Evolutionary conservation across 208 protist genomes (phyloP).

Genomic region (Wallacemonas rigidus): DNA sequence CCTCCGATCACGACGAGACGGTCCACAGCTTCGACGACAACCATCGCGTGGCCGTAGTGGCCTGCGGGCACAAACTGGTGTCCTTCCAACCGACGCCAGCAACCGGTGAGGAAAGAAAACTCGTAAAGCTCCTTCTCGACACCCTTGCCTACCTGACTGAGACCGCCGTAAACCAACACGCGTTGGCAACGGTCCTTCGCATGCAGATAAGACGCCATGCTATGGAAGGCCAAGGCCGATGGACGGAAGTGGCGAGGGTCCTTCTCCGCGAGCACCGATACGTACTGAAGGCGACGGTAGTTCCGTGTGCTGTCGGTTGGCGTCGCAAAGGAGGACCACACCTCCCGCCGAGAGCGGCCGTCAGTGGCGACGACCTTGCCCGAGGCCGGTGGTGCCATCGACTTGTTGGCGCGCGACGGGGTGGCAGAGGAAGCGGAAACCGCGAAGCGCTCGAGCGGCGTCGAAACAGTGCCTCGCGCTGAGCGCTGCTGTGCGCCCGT

Average conservation of each 20-base stretch:
- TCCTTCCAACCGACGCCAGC: slow-evolving; percentile 82
- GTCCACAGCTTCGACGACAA: slow-evolving; percentile 48
- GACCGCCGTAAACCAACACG: slow-evolving; percentile 81
- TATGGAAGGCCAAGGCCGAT: slow-evolving; percentile 67
- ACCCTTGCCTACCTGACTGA: slow-evolving; percentile 26
- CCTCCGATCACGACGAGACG: slow-evolving; percentile 78
- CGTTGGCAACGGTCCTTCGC: slow-evolving; percentile 65
- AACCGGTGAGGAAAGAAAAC: slow-evolving; percentile 75
- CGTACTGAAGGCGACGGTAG: slow-evolving; percentile 64
- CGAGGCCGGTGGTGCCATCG: slow-evolving; percentile 11
- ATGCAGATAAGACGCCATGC: slow-evolving; percentile 53
- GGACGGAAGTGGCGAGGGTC: slow-evolving; percentile 64
- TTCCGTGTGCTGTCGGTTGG: slow-evolving; percentile 41
- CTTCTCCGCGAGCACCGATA: slow-evolving; percentile 51
- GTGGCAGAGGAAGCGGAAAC: not conserved
- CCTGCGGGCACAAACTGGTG: slow-evolving; percentile 67
- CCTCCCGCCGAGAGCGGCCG: slow-evolving; percentile 45
- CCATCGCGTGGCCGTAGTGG: slow-evolving; percentile 77
- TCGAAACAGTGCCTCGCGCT: slow-evolving; percentile 18
- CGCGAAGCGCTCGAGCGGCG: slow-evolving; percentile 41
- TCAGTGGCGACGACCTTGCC: not conserved
- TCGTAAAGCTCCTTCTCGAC: slow-evolving; percentile 86
- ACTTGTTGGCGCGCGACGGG: slow-evolving; percentile 12
- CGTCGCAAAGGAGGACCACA: slow-evolving; percentile 71
- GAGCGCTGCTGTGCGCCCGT: not conserved